Percentiles rank a stretch among this genome's conserved stretches.
phyloP scores from a whole-genome alignment of 2,329 filamentous ascomycete genomes.

The Pseudocercospora eumusae region DNA sequence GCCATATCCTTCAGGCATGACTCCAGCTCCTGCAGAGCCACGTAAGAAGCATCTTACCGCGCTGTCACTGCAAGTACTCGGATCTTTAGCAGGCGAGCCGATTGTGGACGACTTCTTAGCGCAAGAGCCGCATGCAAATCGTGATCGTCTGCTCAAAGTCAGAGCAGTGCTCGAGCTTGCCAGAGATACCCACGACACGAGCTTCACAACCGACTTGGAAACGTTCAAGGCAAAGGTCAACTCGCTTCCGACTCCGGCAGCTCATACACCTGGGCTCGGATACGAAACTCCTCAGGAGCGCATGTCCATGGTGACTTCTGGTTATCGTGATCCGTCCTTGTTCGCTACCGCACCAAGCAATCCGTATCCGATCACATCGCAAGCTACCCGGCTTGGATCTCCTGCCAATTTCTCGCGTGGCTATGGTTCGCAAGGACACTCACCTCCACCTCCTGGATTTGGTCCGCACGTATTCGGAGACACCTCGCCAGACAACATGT shows the following conservation, averaged over 20 bases:
- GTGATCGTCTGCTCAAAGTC: slow-evolving; percentile 31
- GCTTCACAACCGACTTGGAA: slow-evolving; percentile 26
- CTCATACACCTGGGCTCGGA: slow-evolving; percentile 25
- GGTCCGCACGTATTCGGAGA: slow-evolving; percentile 31
- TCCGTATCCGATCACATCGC: slow-evolving; percentile 15
- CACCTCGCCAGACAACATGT: slow-evolving; percentile 30
- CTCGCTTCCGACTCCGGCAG: slow-evolving; percentile 28
- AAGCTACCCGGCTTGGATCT: slow-evolving; percentile 32
- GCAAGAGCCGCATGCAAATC: slow-evolving; percentile 34
- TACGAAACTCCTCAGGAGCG: slow-evolving; percentile 28
- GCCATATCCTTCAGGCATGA: slow-evolving; percentile 23
- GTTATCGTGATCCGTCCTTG: slow-evolving; percentile 34
- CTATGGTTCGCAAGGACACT: slow-evolving; percentile 21
- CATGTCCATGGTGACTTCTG: slow-evolving; percentile 23
- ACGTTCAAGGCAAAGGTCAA: slow-evolving; percentile 31
- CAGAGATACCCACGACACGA: slow-evolving; percentile 19
- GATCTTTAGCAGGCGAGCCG: slow-evolving; percentile 28
- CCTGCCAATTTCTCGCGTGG: slow-evolving; percentile 32
- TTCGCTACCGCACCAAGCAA: slow-evolving; percentile 30
- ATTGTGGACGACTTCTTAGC: slow-evolving; percentile 35
- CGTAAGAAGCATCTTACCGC: slow-evolving; percentile 34
- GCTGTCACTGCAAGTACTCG: slow-evolving; percentile 34
- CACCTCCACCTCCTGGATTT: slow-evolving; percentile 31
- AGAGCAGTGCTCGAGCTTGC: slow-evolving; percentile 29
- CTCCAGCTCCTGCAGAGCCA: slow-evolving; percentile 20